Evolutionary conservation across 352 stramenopile genomes (phyloP), one percentile per base, ranked within the genome.

Genomic region (Globisporangium lucens): DNA sequence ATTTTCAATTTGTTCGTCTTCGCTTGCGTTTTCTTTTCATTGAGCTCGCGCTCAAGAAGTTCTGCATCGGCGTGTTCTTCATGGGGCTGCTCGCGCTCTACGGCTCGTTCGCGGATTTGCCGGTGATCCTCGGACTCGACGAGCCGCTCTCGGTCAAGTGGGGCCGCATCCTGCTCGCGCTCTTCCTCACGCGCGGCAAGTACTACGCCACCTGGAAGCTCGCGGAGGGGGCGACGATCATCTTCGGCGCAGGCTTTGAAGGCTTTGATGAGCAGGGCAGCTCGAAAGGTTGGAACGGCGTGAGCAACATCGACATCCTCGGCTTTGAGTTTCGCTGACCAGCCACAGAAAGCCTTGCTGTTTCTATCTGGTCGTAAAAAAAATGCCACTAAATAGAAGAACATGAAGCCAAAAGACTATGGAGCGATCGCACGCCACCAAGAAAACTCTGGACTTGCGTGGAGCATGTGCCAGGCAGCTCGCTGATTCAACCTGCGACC

Each of bases 161-260:
- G 70, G 75, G 73, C 4, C 82, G 91, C 53, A 75, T 92, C 10
- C 96, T 91, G 84, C 56, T 75, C n/a, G 89, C 95, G 59, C 78
- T 94, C 35, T 98, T 92, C 80, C 72, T 98, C 52, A 89, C 85
- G 38, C 83, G 93, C 47, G 83, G 92, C 71, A 99, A 99, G 83
- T 99, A 99, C 75, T 99, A 98, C 77, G 97, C 97, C 67, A 95
- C 93, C 3, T 99, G 95, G 96, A 98, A 98, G 69, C 65, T 94
- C 55, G 79, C 87, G 0, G 87, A 96, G 66, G 87, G 89, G 17
- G 81, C 89, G 5, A 90, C 83, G 4, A 83, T 97, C 38, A 68
- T 97, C 0, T 79, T 69, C 0, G 90, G 90, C 30, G 86, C 82
- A 64, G 97, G 97, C n/a, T 99, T 98, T 69, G 93, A 98, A 76